Percentiles rank a stretch among this genome's conserved stretches.
These are phyloP conservation scores for Solanum dulcamara DNA, from an alignment of 257 asterid genomes.

Conservation along the genomic window DNA sequence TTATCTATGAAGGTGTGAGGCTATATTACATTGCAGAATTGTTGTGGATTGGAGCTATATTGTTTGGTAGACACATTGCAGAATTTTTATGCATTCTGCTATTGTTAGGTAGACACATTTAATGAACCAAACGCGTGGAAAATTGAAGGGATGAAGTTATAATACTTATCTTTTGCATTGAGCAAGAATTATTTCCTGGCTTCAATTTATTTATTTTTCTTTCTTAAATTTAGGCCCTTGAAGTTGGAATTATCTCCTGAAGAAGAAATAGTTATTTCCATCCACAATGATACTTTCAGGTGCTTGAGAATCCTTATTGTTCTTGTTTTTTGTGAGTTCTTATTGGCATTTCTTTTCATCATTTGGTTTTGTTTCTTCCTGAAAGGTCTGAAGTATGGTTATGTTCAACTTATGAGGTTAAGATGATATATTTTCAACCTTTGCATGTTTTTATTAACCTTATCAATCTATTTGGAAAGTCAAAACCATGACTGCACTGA, in stretches of 20 bases:
- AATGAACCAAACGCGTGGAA: not conserved
- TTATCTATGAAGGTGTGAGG: not conserved
- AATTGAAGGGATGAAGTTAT: not conserved
- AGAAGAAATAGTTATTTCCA: conserved; percentile 86
- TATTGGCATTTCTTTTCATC: not conserved
- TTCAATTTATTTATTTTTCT: not conserved
- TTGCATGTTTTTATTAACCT: not conserved
- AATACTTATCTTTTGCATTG: not conserved
- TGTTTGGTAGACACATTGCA: not conserved
- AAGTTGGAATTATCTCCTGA: conserved; percentile 82
- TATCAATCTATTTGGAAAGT: not conserved
- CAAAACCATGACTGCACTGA: not conserved
- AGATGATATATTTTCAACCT: not conserved
- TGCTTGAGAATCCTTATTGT: conserved; percentile 12
- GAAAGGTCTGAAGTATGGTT: not conserved
- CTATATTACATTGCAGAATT: not conserved
- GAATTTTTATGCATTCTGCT: not conserved
- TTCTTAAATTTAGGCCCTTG: conserved; percentile 48
- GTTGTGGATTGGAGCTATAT: not conserved
- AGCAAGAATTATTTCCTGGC: conserved; percentile 3
- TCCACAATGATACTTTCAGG: conserved; percentile 90
- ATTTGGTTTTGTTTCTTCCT: not conserved
- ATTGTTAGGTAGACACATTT: not conserved
- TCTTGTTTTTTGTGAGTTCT: not conserved
- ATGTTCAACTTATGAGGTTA: not conserved